phyloP scores from a whole-genome alignment of 2,329 filamentous ascomycete genomes.

The Cladosporium oxysporum region DNA sequence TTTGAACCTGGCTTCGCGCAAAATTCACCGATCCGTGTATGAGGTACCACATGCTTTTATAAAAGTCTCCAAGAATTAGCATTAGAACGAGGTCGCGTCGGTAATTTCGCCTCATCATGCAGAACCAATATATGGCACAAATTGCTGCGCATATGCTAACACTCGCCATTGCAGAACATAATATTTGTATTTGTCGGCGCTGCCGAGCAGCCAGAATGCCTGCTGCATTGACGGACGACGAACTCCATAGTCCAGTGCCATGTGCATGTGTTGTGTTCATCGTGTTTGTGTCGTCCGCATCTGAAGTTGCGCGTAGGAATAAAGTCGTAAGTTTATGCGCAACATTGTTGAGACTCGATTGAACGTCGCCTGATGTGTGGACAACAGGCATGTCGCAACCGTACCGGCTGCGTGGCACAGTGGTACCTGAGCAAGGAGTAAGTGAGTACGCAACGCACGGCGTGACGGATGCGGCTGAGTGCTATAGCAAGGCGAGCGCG shows the following conservation, averaged over 20 bases:
- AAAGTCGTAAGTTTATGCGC: neutral
- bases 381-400: conserved; percentile 13
- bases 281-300: neutral
- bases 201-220: conserved; percentile 23
- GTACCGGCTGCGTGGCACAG: conserved; percentile 3
- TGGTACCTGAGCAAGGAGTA: conserved; percentile 12
- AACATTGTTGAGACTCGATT: neutral
- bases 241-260: conserved; percentile 8
- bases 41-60: conserved; percentile 69
- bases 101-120: conserved; percentile 71
- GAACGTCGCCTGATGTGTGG: neutral
- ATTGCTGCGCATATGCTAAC: conserved; percentile 60
- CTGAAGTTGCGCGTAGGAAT: neutral
- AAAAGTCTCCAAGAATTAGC: conserved; percentile 70
- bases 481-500: conserved; percentile 11
- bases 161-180: conserved; percentile 40
- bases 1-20: conserved; percentile 43
- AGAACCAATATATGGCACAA: conserved; percentile 69
- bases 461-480: conserved; percentile 13
- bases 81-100: conserved; percentile 75
- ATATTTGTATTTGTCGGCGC: conserved; percentile 34
- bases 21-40: conserved; percentile 65
- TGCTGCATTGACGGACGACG: conserved; percentile 22
- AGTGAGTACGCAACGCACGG: neutral
- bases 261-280: neutral